Conservation (phyloP, 2,329 filamentous ascomycete genomes). For the Fusarium clavum region DNA sequence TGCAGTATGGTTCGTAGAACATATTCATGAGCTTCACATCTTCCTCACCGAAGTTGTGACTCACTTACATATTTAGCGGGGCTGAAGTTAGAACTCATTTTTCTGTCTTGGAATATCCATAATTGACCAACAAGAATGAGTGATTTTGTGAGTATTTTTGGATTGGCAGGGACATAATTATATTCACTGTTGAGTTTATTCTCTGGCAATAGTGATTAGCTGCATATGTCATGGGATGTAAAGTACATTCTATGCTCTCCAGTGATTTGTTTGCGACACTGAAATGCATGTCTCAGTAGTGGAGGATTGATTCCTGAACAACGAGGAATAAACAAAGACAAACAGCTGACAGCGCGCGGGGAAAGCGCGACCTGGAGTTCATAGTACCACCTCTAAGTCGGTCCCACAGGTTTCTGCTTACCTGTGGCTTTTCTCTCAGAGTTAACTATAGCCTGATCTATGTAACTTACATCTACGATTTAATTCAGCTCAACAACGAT, state of each 20-base stretch:
- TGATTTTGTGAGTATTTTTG: background rate
- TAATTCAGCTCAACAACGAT: background rate
- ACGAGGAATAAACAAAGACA: conserved; percentile 21
- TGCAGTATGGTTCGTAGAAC: background rate
- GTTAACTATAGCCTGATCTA: background rate
- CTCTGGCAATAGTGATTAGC: background rate
- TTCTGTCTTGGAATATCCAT: background rate
- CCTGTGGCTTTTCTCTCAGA: background rate
- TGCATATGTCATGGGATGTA: background rate
- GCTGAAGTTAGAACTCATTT: background rate
- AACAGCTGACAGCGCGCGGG: conserved; percentile 8
- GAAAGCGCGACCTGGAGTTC: conserved; percentile 8
- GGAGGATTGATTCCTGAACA: conserved; percentile 28
- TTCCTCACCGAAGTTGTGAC: conserved; percentile 8
- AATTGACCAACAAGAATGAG: background rate
- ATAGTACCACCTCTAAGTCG: background rate
- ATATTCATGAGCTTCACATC: background rate
- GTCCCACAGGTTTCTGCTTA: background rate
- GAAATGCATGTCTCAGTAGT: background rate
- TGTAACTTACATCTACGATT: background rate
- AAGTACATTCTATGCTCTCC: background rate
- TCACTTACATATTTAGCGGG: conserved; percentile 8
- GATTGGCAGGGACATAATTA: background rate
- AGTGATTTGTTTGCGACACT: background rate
- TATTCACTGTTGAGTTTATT: background rate